A percentile compares a stretch with the other conserved stretches of the same genome.
phyloP scores from a whole-genome alignment of 495 filamentous ascomycete genomes.

The Neurospora sp. region DNA sequence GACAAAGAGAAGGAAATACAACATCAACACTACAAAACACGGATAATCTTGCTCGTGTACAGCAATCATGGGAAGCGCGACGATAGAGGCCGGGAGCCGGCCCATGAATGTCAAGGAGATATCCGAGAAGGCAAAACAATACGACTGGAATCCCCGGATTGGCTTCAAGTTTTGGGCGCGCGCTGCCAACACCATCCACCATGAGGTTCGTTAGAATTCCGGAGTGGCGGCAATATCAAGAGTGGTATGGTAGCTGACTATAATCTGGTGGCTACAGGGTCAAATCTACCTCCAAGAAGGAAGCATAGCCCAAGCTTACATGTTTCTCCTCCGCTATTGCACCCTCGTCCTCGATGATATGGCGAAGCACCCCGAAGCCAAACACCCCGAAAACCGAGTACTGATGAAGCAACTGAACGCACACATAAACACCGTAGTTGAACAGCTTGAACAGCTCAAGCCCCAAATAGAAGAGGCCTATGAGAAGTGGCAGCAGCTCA shows the following conservation, averaged over 20 bases:
- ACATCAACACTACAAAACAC: not conserved
- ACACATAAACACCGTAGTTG: constrained; percentile 22
- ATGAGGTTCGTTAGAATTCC: constrained; percentile 50
- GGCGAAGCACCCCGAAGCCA: constrained; percentile 56
- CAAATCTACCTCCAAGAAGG: constrained; percentile 73
- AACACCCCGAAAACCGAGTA: constrained; percentile 28
- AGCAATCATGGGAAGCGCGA: not conserved
- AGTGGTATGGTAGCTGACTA: not conserved
- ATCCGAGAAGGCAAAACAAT: constrained; percentile 56
- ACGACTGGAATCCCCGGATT: constrained; percentile 67
- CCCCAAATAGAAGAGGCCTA: constrained; percentile 26
- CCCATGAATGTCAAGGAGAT: constrained; percentile 70
- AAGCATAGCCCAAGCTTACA: constrained; percentile 76
- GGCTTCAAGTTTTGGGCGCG: constrained; percentile 72
- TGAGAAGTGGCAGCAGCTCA: constrained; percentile 23
- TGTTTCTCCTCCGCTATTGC: constrained; percentile 75
- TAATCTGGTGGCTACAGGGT: constrained; percentile 14
- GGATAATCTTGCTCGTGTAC: not conserved
- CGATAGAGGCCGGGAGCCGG: constrained; percentile 9
- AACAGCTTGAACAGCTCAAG: constrained; percentile 50
- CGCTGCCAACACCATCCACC: constrained; percentile 63
- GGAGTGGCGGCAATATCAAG: not conserved
- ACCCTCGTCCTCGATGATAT: constrained; percentile 56
- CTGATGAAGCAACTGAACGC: constrained; percentile 13
- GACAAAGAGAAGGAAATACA: not conserved